Base-by-base conservation (phyloP, 805 yeast species). In the Wickerhamomyces pijperi region DNA sequence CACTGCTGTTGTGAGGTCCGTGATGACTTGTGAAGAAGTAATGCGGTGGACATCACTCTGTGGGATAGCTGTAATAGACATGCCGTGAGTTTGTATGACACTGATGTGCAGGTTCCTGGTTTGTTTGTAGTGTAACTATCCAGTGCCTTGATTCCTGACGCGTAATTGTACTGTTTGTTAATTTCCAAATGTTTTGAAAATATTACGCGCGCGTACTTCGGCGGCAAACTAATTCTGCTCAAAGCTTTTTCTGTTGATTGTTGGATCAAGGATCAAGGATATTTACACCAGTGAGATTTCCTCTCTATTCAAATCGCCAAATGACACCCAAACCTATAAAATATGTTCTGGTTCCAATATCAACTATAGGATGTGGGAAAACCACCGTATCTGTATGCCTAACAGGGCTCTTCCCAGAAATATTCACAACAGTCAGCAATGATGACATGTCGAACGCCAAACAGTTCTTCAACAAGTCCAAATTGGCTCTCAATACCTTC, bases 321-420 rank as follows among this genome's bases (percentile, higher is more conserved):
- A 31, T 31, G 33, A 5, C 33, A 15, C 12, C 18, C 5, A 31
- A 31, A 17, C 19, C 17, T 5, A n/a, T 17, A 5, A 78, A 78
- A 48, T 79, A 74, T 52, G 71, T 84, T 0, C 52, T 90, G 3
- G 72, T 86, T 1, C 88, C 97, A 1, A 74, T 88, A 3, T 86
- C 96, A 0, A 85, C 95, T 0, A 72, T 90, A 37, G 97, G 97
- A 0, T 84, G 96, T 58, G 98, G 98, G 4, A 90, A 90, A 53
- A 86, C 97, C 0, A 86, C 97, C 0, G 72, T 82, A 0, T 72
- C 83, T 4, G 55, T 72, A 17, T 76, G 86, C 0, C 61, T 92
- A 32, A 43, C 49, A 1, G 49, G 66, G 12, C 56, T 90, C 9
- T 78, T 65, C 42, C 78, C 80, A 1, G 46, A 48, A 0, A 49